Evolutionary conservation across 129 eudicot species (phyloP), one percentile per base, ranked within the genome.

Genomic region (Smallanthus sonchifolius): DNA sequence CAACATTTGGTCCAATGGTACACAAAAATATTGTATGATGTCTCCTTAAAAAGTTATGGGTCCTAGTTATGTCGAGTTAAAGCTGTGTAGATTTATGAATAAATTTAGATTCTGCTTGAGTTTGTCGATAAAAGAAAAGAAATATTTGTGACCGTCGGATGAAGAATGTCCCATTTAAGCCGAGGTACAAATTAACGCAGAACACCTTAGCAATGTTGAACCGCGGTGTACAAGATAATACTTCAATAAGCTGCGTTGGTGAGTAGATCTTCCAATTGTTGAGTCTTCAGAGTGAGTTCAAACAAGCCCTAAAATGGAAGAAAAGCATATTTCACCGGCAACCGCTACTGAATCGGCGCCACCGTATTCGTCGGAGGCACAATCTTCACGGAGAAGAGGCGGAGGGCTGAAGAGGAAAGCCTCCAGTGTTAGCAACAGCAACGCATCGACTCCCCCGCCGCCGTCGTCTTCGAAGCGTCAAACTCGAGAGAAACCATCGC

Each of bases 381-480:
- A 89, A 4, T 70, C 88, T 3, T 83, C 97, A 8, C 87, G 98
- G 44, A 83, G 98, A 48, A 80, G 97, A 49, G 95, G 97, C 56
- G 92, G 92, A 47, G 91, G 87, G 9, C 77, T 77, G 43, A 94
- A 94, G 82, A 79, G 98, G 10, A 91, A 94, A 78, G 80, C 85
- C 11, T 64, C 82, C 38, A 75, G 65, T 38, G 11, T 80, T 9
- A 73, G 70, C 82, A 70, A 69, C 81, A 80, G 81, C 73, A 86
- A 76, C 81, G 30, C 86, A 15, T 77, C 92, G 51, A 80, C 84
- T 40, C 82, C 90, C 10, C 85, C 82, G 10, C 52, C 87, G 40
- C 13, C 86, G 48, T 69, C 83, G 36, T 83, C 82, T 10, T 79
- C 90, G 44, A 89, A 92, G 87, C 89, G 96, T 3, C 95, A 87